Conservation (phyloP, 1,284 basidiomycete genomes). For the Stereum hirsutum region DNA sequence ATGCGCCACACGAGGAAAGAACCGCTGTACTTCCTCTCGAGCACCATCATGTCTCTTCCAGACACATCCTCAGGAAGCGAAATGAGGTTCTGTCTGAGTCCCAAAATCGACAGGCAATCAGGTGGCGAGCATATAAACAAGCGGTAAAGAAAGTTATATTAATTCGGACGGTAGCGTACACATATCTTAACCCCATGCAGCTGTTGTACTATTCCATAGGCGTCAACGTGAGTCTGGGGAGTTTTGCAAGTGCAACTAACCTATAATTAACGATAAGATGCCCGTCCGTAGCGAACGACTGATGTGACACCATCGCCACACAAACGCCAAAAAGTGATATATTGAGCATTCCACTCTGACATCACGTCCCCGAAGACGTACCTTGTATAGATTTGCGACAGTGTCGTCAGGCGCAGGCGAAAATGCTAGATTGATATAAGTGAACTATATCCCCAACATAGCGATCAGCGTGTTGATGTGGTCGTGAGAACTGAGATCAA, state of each 20-base stretch:
- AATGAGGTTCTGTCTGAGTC: too few relatives aligned
- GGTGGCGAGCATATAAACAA: too few relatives aligned
- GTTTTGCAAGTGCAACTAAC: conserved; percentile 28
- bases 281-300: conserved; percentile 90
- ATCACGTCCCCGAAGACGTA: conserved; percentile 20
- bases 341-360: neutral
- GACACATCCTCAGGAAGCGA: too few relatives aligned
- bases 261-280: conserved; percentile 96
- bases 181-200: conserved; percentile 56
- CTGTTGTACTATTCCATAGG: conserved; percentile 42
- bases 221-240: conserved; percentile 4
- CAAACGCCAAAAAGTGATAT: conserved; percentile 3
- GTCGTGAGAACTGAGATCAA: neutral
- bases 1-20: too few relatives aligned
- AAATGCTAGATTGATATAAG: conserved; percentile 98
- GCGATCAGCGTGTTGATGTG: neutral
- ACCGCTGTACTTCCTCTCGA: too few relatives aligned
- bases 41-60: too few relatives aligned
- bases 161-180: too few relatives aligned
- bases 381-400: conserved; percentile 84
- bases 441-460: conserved; percentile 55
- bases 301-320: too few relatives aligned
- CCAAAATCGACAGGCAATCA: too few relatives aligned
- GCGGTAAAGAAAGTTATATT: too few relatives aligned
- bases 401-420: conserved; percentile 91